These are phyloP conservation scores for Cladophialophora exuberans DNA, from an alignment of 2,329 filamentous ascomycete species.

Conservation along the genomic window DNA sequence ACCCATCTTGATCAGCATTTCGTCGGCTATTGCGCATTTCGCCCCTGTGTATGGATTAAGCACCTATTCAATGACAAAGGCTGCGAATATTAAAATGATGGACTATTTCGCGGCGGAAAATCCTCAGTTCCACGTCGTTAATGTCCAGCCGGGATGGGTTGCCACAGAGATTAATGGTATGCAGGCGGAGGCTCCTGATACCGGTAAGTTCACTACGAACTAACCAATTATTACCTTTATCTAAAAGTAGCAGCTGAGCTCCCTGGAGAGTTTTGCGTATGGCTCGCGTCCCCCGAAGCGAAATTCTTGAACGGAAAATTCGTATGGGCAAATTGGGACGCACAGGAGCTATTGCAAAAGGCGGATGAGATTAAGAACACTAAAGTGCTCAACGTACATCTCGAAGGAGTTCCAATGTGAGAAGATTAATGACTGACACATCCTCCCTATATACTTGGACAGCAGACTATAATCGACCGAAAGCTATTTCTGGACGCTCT, in stretches of 20 bases:
- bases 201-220: constrained; percentile 1
- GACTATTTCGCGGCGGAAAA: constrained; percentile 48
- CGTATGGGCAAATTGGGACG: constrained; percentile 57
- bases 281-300: constrained; percentile 51
- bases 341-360: constrained; percentile 51
- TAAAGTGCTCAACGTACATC: constrained; percentile 10
- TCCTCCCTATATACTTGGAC: too few relatives aligned
- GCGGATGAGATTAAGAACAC: constrained; percentile 40
- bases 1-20: constrained; percentile 20
- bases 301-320: constrained; percentile 52
- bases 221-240: neutral
- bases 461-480: too few relatives aligned
- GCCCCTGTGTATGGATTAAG: constrained; percentile 1
- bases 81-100: constrained; percentile 46
- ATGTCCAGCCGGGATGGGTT: constrained; percentile 49
- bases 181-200: constrained; percentile 6
- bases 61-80: constrained; percentile 48
- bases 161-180: constrained; percentile 16
- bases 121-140: constrained; percentile 43
- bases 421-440: too few relatives aligned
- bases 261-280: constrained; percentile 49
- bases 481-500: too few relatives aligned
- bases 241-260: constrained; percentile 37
- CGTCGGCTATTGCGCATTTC: constrained; percentile 20
- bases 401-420: constrained; percentile 22